A percentile compares a stretch with the other conserved stretches of the same genome.
These are phyloP conservation scores for Isabelozyma gotoi DNA, from an alignment of 805 yeast species.

Conservation along the genomic window DNA sequence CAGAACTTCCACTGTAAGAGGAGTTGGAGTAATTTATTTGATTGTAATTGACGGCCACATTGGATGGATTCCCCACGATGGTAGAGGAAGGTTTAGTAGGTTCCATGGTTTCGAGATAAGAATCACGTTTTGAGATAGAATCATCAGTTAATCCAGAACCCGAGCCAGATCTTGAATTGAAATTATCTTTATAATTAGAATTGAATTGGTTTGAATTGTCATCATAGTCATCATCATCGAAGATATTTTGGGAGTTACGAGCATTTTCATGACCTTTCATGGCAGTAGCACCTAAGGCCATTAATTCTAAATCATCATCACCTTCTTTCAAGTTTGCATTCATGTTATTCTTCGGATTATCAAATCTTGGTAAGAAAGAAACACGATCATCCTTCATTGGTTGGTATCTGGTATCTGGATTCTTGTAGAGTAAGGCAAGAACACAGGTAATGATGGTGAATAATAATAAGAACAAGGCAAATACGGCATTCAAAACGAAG, in stretches of 20 bases:
- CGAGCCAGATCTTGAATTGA: slow-evolving; percentile 8
- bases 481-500: slow-evolving; percentile 85
- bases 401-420: slow-evolving; percentile 93
- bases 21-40: background rate
- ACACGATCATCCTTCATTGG: slow-evolving; percentile 97
- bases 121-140: slow-evolving; percentile 11
- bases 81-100: slow-evolving; percentile 46
- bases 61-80: slow-evolving; percentile 38
- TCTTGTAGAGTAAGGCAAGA: slow-evolving; percentile 79
- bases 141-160: slow-evolving; percentile 3
- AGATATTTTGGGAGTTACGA: slow-evolving; percentile 16
- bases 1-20: background rate
- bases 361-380: slow-evolving; percentile 81
- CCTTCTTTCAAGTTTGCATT: slow-evolving; percentile 17
- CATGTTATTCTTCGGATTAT: slow-evolving; percentile 20
- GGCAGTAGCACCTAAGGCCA: slow-evolving; percentile 71
- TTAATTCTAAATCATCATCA: slow-evolving; percentile 58
- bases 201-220: slow-evolving; percentile 18
- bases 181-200: slow-evolving; percentile 4
- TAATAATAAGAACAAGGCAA: slow-evolving; percentile 76
- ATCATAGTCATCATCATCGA: slow-evolving; percentile 33
- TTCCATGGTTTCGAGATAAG: slow-evolving; percentile 26
- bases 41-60: slow-evolving; percentile 23
- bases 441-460: slow-evolving; percentile 87
- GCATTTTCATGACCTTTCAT: slow-evolving; percentile 59